Evolutionary conservation across 176 grass and related monocot species (phyloP).

Genomic region (sorghum (Sorghum bicolor)): DNA sequence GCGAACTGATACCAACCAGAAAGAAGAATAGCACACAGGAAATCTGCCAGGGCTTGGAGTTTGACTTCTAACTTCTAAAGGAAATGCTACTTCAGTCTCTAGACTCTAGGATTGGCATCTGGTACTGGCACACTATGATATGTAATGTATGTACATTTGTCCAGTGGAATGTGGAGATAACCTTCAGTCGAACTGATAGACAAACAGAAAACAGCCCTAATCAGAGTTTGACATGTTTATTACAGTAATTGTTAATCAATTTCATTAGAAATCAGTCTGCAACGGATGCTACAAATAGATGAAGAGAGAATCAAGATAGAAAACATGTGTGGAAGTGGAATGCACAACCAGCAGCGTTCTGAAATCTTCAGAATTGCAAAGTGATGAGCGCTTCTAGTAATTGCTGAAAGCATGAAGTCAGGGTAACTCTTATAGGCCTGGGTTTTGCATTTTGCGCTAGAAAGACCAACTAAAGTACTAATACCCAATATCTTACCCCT

Average conservation of each 20-base stretch:
- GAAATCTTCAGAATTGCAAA: not conserved
- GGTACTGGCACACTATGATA: not conserved
- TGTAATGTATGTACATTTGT: not conserved
- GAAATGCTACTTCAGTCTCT: not conserved
- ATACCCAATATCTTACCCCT: not conserved
- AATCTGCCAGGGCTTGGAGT: not conserved
- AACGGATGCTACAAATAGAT: not conserved
- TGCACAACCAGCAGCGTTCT: not conserved
- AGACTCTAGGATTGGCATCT: not conserved
- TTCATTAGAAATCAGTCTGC: not conserved
- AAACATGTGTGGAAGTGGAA: not conserved
- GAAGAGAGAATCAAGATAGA: not conserved
- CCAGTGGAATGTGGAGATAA: not conserved
- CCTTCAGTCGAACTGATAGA: not conserved
- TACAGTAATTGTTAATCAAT: not conserved
- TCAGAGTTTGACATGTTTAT: not conserved
- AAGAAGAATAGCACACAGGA: conserved; percentile 9
- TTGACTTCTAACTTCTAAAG: not conserved
- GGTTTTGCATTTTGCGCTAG: not conserved
- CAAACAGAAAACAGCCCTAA: not conserved
- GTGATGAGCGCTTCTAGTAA: not conserved
- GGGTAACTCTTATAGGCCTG: not conserved
- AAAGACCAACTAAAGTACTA: not conserved
- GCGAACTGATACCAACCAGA: not conserved
- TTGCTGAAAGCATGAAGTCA: not conserved